Evolutionary conservation across 1,284 basidiomycete species (phyloP), one percentile per base, ranked within the genome.

Genomic region (Cryptococcus sp.): DNA sequence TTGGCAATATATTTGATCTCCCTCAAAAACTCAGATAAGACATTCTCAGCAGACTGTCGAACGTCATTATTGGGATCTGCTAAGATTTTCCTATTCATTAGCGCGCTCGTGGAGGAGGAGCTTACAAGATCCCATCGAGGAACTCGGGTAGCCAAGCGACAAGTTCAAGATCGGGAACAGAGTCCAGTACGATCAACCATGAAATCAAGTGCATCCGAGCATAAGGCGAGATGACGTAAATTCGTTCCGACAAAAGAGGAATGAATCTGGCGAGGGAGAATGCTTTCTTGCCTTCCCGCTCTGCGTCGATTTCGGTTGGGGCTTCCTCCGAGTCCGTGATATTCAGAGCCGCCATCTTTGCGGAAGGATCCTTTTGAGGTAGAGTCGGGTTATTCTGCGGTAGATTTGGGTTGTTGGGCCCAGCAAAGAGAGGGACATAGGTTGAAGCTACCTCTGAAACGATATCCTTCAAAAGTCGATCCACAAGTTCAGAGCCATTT

Each of bases 401-500:
- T 13, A 64, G 55, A 36, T 62, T 60, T 0, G 63, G 60, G 37
- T 69, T 67, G 31, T 60, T 58, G 37, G 69, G 67, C 14, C 54
- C 56, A 68, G 88, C 90, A 53, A 88, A 84, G 2, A 93, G 92
- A 34, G 32, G 32, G 51, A 98, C 86, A 70, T 98, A 98, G 49
- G 89, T 86, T 0, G 93, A 91, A 0, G 93, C 96, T 2, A 91
- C 89, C 76, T 98, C 96, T 32, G 92, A 88, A 2, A 98, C 94
- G 49, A 98, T 94, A 64, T 99, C 96, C 72, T 98, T 98, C 66
- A 99, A 82, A 16, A 98, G 81, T 23, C 96, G 84, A 74, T 99
- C 96, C 50, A 98, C 82, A n/a, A 99, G 82, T 72, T 99, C 96
- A 1, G 94, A 93, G 7, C 94, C 96, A 67, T 98, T 98, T 82